Conservation (phyloP, 2,329 filamentous ascomycete species). For the Xylariaceae sp. region DNA sequence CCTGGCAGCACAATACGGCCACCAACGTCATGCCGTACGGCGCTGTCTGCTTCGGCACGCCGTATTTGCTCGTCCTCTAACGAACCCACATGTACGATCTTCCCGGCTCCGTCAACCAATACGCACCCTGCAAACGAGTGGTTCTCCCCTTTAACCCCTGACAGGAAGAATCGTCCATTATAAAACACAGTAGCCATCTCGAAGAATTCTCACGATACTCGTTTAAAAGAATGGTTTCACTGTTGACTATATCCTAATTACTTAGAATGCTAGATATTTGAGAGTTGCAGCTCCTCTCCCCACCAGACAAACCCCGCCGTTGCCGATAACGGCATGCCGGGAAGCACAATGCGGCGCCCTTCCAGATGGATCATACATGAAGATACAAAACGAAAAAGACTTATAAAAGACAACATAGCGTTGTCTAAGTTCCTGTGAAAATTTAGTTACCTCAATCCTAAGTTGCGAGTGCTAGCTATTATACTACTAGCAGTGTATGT, state of each 20-base stretch:
- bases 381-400: too few relatives aligned
- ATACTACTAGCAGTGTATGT: too few relatives aligned
- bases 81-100: conserved; percentile 47
- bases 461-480: too few relatives aligned
- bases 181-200: conserved; percentile 61
- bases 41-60: conserved; percentile 36
- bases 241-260: background rate
- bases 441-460: too few relatives aligned
- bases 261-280: background rate
- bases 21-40: conserved; percentile 44
- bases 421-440: too few relatives aligned
- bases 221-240: background rate
- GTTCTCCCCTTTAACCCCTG: conserved; percentile 40
- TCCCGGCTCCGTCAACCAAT: conserved; percentile 44
- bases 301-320: conserved; percentile 21
- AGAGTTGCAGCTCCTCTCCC: conserved; percentile 7
- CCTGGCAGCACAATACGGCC: conserved; percentile 57
- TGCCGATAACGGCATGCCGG: conserved; percentile 29
- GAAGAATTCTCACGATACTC: background rate
- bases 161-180: conserved; percentile 65
- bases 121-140: conserved; percentile 47
- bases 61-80: conserved; percentile 41
- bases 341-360: background rate
- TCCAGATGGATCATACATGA: too few relatives aligned
- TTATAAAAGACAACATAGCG: too few relatives aligned